A percentile compares a stretch with the other conserved stretches of the same genome.
Conservation (phyloP, 495 filamentous ascomycete genomes). For the Cercophora scortea region DNA sequence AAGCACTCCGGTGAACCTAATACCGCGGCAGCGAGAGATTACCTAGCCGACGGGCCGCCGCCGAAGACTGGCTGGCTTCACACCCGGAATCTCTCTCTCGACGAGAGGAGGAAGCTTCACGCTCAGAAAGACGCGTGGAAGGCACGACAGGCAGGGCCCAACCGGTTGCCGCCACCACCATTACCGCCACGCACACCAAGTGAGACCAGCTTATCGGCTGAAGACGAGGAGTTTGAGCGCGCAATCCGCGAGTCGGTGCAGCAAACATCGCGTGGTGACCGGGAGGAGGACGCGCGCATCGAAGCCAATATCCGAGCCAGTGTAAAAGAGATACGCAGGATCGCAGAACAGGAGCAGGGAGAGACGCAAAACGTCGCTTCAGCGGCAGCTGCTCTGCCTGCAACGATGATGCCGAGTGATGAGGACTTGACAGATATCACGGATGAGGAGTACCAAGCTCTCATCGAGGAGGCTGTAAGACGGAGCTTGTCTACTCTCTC, state of each 20-base stretch:
- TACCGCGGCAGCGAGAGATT: background rate
- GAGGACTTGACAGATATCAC: conserved; percentile 28
- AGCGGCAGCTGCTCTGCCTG: background rate
- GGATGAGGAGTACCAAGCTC: conserved; percentile 44
- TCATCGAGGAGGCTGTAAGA: conserved; percentile 53
- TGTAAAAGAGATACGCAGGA: conserved; percentile 48
- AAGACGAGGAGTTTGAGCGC: conserved; percentile 52
- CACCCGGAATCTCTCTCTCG: conserved; percentile 28
- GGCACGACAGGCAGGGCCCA: conserved; percentile 4
- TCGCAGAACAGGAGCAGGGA: conserved; percentile 13
- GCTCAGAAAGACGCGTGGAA: conserved; percentile 36
- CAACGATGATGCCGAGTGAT: background rate
- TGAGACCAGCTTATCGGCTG: background rate
- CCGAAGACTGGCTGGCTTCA: conserved; percentile 32
- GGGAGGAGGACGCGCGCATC: conserved; percentile 57
- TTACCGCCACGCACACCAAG: background rate
- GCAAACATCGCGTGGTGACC: conserved; percentile 59
- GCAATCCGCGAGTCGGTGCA: conserved; percentile 61
- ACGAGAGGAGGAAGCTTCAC: conserved; percentile 41
- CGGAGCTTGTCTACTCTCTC: conserved; percentile 36
- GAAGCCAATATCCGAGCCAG: conserved; percentile 64
- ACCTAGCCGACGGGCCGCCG: conserved; percentile 1
- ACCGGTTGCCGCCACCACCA: background rate
- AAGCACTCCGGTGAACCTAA: background rate
- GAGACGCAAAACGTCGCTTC: conserved; percentile 13